These are phyloP conservation scores for Pseudonectria foliicola DNA, from an alignment of 2,329 filamentous ascomycete species.

Conservation along the genomic window DNA sequence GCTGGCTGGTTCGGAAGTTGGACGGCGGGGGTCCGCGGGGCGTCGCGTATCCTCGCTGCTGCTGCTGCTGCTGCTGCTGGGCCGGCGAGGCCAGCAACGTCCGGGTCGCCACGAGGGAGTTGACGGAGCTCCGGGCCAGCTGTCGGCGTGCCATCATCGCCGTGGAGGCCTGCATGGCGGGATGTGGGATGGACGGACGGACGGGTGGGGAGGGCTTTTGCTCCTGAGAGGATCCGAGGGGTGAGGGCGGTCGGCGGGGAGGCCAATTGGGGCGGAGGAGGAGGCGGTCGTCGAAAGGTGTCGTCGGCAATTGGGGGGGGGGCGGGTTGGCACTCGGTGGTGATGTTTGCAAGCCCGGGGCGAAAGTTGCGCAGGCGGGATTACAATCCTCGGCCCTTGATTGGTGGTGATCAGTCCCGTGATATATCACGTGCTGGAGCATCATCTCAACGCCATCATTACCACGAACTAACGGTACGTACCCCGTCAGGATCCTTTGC, in stretches of 20 bases:
- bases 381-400: slow-evolving; percentile 33
- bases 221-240: slow-evolving; percentile 1
- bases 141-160: slow-evolving; percentile 31
- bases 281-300: slow-evolving; percentile 17
- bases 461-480: neutral
- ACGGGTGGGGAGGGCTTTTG: slow-evolving; percentile 28
- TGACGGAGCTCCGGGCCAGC: slow-evolving; percentile 20
- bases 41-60: slow-evolving; percentile 50
- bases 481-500: too few species aligned
- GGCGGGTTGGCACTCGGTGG: slow-evolving; percentile 11
- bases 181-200: too few species aligned
- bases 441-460: neutral
- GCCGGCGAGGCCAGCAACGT: slow-evolving; percentile 13
- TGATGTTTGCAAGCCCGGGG: slow-evolving; percentile 22
- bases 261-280: slow-evolving; percentile 21
- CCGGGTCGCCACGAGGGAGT: slow-evolving; percentile 14
- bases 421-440: slow-evolving; percentile 22
- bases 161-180: slow-evolving; percentile 24
- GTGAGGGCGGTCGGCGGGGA: slow-evolving; percentile 9
- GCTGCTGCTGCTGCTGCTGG: too few species aligned
- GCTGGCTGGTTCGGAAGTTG: slow-evolving; percentile 70
- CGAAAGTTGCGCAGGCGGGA: slow-evolving; percentile 29
- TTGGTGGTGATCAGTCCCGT: slow-evolving; percentile 25
- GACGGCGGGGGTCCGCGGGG: slow-evolving; percentile 72
- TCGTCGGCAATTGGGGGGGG: slow-evolving; percentile 14